Evolutionary conservation across 2,329 filamentous ascomycete genomes (phyloP), one percentile per base, ranked within the genome.

Genomic region (Aspergillus pseudoterreus): DNA sequence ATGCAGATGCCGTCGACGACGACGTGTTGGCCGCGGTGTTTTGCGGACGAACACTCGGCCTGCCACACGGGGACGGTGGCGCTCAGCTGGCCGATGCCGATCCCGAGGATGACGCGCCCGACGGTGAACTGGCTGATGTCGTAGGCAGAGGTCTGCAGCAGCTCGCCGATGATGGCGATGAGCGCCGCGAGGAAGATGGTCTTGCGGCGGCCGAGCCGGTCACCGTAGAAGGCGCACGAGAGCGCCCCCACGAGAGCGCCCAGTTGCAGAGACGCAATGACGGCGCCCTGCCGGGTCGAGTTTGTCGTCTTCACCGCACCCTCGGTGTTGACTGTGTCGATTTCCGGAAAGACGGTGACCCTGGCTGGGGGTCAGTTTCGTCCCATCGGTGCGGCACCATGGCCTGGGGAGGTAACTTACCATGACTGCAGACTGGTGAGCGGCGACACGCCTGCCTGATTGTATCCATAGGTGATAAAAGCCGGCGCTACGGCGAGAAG

Each of bases 401-500:
- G 24, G 21, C 8, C 41, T 4, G 4, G 10, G 41, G 22, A 22
- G 14, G 12, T 12, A 9, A 2, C 14, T 43, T 22, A 43, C 43
- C 51, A 63, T 58, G 51, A 62, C 52, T 8, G 56, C 0, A 65
- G 56, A 4, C 51, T 72, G 63, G 75, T 59, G n/a, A 80, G 66
- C 12, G 77, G 76, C 42, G 77, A 77, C n/a, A 76, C 69, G 43
- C 75, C 75, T 45, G 75, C 74, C 58, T 79, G 75, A 60, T 80
- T 79, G 68, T 79, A 81, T 47, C 78, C 78, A 57, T 77, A 79
- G 44, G 77, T 67, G 49, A 78, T 71, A 53, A 78, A 78, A 15
- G 71, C 58, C 27, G 63, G 63, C 6, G 50, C 57, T 6, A 63
- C 63, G 27, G 63, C 57, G 17, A 65, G 54, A n/a, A 55, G 46